These are phyloP conservation scores for Diplosphaera chodatii DNA, from an alignment of 139 green algal species.

Conservation along the genomic window DNA sequence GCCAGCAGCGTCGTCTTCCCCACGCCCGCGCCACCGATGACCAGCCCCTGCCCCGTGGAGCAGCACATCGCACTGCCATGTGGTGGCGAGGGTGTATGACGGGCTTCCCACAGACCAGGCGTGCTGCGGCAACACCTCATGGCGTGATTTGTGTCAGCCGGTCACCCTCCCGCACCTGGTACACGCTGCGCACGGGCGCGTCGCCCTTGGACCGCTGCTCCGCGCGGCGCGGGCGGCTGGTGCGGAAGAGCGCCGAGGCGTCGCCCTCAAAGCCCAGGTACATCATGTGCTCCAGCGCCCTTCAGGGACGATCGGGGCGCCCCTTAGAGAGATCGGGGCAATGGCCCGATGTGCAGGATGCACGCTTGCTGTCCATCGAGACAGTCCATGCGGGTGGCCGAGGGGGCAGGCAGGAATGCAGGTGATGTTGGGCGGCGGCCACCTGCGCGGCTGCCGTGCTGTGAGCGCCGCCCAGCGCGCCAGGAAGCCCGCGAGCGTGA, in stretches of 20 bases:
- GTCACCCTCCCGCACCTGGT: constrained; percentile 20
- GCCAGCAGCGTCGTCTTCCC: constrained; percentile 39
- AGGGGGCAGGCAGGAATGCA: too few relatives aligned
- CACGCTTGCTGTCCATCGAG: too few relatives aligned
- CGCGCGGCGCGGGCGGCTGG: constrained; percentile 29
- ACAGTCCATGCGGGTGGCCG: too few relatives aligned
- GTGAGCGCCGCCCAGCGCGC: constrained; percentile 36
- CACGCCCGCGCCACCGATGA: constrained; percentile 25
- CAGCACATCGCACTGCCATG: not conserved
- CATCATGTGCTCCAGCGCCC: constrained; percentile 57
- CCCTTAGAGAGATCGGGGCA: too few relatives aligned
- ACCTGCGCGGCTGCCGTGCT: too few relatives aligned
- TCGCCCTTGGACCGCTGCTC: constrained; percentile 30
- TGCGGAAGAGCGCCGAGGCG: constrained; percentile 26
- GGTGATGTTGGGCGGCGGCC: too few relatives aligned
- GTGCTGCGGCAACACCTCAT: not conserved
- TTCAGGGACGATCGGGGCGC: too few relatives aligned
- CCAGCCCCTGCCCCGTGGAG: constrained; percentile 9
- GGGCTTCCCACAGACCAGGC: not conserved
- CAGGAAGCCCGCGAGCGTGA: constrained; percentile 51
- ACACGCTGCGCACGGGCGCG: constrained; percentile 9
- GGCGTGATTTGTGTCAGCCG: not conserved
- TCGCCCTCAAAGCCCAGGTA: constrained; percentile 62
- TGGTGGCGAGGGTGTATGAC: too few relatives aligned
- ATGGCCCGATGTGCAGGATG: too few relatives aligned